phyloP scores from a whole-genome alignment of 441 rosid species.

The Pelargonium exstipulatum region DNA sequence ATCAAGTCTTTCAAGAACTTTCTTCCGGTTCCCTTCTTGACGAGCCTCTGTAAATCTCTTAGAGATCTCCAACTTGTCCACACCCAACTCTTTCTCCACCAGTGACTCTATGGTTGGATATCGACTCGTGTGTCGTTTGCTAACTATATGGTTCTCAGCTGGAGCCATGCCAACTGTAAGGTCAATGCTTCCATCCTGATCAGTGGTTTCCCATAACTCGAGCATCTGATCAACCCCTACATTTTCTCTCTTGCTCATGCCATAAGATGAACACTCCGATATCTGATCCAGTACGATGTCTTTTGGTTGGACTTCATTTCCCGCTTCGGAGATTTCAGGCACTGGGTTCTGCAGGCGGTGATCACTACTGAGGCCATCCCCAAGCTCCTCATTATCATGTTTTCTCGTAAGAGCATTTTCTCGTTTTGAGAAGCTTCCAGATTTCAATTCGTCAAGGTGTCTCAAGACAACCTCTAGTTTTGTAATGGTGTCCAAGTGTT shows the following conservation, averaged over 20 bases:
- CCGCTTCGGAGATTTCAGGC: slow-evolving; percentile 42
- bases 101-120: slow-evolving; percentile 54
- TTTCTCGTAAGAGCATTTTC: slow-evolving; percentile 28
- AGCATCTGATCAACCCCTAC: slow-evolving; percentile 47
- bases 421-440: slow-evolving; percentile 25
- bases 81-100: slow-evolving; percentile 60
- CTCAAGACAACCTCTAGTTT: slow-evolving; percentile 47
- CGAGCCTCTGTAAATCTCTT: slow-evolving; percentile 50
- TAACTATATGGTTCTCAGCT: slow-evolving; percentile 19
- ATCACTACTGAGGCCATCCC: slow-evolving; percentile 20
- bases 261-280: slow-evolving; percentile 79
- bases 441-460: slow-evolving; percentile 51
- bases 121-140: slow-evolving; percentile 34
- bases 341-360: slow-evolving; percentile 31
- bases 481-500: slow-evolving; percentile 39
- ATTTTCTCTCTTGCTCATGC: slow-evolving; percentile 60
- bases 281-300: slow-evolving; percentile 90
- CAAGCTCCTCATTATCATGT: slow-evolving; percentile 24
- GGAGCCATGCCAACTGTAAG: slow-evolving; percentile 36
- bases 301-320: slow-evolving; percentile 64
- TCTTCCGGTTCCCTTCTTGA: slow-evolving; percentile 55
- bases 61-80: slow-evolving; percentile 66
- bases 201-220: slow-evolving; percentile 52
- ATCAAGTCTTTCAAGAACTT: slow-evolving; percentile 78
- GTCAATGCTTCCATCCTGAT: slow-evolving; percentile 39